Evolutionary conservation across 2,329 filamentous ascomycete genomes (phyloP), one percentile per base, ranked within the genome.

Genomic region (Alternaria gaisen): DNA sequence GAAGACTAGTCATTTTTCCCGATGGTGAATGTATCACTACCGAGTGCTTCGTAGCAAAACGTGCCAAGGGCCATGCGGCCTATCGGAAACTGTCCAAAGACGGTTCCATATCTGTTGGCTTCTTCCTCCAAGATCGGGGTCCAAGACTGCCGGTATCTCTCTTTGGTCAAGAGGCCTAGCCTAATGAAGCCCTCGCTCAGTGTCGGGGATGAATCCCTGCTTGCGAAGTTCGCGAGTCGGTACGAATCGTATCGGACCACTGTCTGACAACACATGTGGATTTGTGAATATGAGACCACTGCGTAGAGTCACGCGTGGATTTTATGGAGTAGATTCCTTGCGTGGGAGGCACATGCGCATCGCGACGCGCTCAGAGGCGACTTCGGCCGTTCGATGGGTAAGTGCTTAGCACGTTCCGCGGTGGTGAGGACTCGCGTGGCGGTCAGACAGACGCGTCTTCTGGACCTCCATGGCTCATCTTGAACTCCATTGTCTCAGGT

Each of bases 101-200:
- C 63, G 52, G 50, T 61, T 69, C 67, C 60, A 75, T 72, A 58
- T 72, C 74, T 70, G 72, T 72, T 73, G 75, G 70, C 75, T 73
- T 75, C 72, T 77, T 72, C 59, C 72, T 65, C 64, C 60, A 24
- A 58, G 48, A 42, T 69, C 14, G 63, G 63, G 67, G 55, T 68
- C 64, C 48, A 57, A 64, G 71, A 71, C 53, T 58, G 61, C 65
- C 56, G 62, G 53, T 58, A 64, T 55, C 69, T 67, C 66, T 59
- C 41, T 36, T 51, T 11, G 3, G 5, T 14, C 60, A 68, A 63
- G 68, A 67, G 67, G 60, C 53, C 68, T 60, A 68, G 58, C 66
- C 72, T 69, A 60, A 50, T 55, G 54, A 67, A 65, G 42, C 63
- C 67, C 66, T 54, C 51, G 48, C 60, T 34, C 56, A 53, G 66